phyloP scores from a whole-genome alignment of 441 rosid species.

The Manihot esculenta region DNA sequence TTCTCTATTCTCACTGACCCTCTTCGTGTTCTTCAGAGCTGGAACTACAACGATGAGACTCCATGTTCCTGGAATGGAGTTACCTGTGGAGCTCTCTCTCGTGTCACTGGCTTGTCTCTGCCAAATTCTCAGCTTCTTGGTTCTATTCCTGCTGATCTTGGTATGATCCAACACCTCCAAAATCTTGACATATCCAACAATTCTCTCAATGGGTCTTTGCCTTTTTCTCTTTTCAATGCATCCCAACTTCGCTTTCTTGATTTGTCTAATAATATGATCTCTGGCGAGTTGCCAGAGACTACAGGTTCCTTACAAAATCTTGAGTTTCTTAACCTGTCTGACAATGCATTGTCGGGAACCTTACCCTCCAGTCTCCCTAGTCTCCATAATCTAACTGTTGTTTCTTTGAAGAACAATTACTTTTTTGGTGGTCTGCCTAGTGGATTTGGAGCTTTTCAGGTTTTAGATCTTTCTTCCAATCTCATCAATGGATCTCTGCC shows the following conservation, averaged over 20 bases:
- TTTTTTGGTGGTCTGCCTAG: slow-evolving; percentile 54
- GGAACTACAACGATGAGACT: slow-evolving; percentile 56
- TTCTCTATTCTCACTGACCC: slow-evolving; percentile 64
- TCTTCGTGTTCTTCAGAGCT: slow-evolving; percentile 40
- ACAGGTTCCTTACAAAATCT: slow-evolving; percentile 56
- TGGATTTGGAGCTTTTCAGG: slow-evolving; percentile 46
- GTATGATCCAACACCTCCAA: slow-evolving; percentile 51
- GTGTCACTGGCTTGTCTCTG: slow-evolving; percentile 58
- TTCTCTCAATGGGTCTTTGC: slow-evolving; percentile 71
- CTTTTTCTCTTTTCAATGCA: slow-evolving; percentile 52
- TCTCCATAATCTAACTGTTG: slow-evolving; percentile 47
- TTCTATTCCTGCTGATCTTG: slow-evolving; percentile 67
- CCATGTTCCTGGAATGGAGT: slow-evolving; percentile 92
- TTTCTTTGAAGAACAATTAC: slow-evolving; percentile 60
- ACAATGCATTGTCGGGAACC: slow-evolving; percentile 71
- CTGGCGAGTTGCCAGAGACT: slow-evolving; percentile 52
- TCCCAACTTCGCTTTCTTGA: slow-evolving; percentile 58
- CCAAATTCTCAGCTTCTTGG: slow-evolving; percentile 65
- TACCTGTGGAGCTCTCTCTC: slow-evolving; percentile 41
- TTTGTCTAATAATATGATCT: slow-evolving; percentile 61
- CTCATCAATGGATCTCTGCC: slow-evolving; percentile 70
- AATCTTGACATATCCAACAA: slow-evolving; percentile 74
- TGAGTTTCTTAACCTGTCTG: slow-evolving; percentile 61
- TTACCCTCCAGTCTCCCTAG: slow-evolving; percentile 48
- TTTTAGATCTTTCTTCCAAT: slow-evolving; percentile 71